Evolutionary conservation across 2,329 filamentous ascomycete genomes (phyloP), one percentile per base, ranked within the genome.

Genomic region (Penicillium paneum): DNA sequence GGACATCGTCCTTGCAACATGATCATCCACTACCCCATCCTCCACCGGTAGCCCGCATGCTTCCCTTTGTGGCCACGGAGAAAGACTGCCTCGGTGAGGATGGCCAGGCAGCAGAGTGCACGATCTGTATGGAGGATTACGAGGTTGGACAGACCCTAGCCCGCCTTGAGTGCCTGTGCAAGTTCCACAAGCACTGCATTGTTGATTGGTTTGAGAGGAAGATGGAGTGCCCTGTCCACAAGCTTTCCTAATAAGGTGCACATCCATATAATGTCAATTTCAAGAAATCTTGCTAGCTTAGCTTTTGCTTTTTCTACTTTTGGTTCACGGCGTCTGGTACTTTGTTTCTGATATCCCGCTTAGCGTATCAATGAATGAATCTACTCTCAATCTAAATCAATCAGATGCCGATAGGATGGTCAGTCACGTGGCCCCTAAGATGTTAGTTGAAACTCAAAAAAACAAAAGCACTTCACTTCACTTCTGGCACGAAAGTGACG

Each of bases 71-170:
- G 6, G 83, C 84, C 0, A 85, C 81, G 0, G 84, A 87, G 67
- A 87, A 87, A 65, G 84, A 87, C 58, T 86, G 83, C 61, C 66
- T 81, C 1, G 79, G 79, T 5, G 71, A 75, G 21, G 80, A 83
- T 50, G 78, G 81, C 17, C 76, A 75, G 40, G 61, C 73, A 48
- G 79, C 80, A 39, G 84, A 87, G 64, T 87, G 84, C 59, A 79
- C 83, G 8, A 86, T 87, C 48, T 87, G 84, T 66, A 81, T 86
- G 64, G 83, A 85, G 58, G 84, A 87, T 52, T 86, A 86, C 64
- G 78, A 83, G 61, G 77, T 79, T 11, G 83, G 83, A 0, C 80
- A 83, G 63, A 74, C 79, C 61, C 75, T 87, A 73, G 82, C 81
- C 10, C 74, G 84, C 56, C 70, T 87, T 64, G 82, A 85, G 62